Base-by-base conservation (phyloP, 1,284 basidiomycete genomes). In the Apiotrichum gamsii region DNA sequence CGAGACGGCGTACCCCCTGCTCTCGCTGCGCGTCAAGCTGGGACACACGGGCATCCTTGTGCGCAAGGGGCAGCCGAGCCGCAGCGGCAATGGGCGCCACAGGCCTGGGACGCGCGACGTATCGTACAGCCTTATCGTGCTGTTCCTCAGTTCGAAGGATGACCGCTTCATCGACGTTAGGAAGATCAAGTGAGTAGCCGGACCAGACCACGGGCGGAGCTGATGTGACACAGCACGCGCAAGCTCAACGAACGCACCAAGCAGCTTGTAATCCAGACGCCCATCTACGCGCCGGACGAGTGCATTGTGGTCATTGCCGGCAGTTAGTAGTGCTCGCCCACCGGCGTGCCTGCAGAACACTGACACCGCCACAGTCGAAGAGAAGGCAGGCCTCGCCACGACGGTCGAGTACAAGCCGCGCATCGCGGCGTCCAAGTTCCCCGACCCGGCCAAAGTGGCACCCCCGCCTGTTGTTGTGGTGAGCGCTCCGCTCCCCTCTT, bases 331-430 rank as follows among this genome's bases (percentile, higher is more conserved):
- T 6, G 5, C 9, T 2, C 13, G 0, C 1, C 13, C 5, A 9
- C 2, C 15, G 8, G 14, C 13, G 20, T 36, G 16, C n/a, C 11
- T 6, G 20, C 28, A 25, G 3, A 18, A n/a, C n/a, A 5, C 21
- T 45, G 21, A 19, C 19, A 13, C 47, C 36, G 25, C 42, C 36
- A 5, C 40, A 68, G 66, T 67, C 15, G 66, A 70, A 23, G 65
- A 68, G 43, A 45, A 61, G 4, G 56, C 66, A 2, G 67, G 67
- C 8, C 59, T 65, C 29, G 25, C 46, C 3, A 45, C 31, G 1
- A 52, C 49, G 3, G 54, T 54, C 9, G 58, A 65, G 36, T 62
- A 54, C 42, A 37, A 53, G 13, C 61, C 63, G 1, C 31, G 43
- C 10, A 36, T 64, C 5, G 46, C 43, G 8, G 38, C 37, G 6